phyloP scores from a whole-genome alignment of 1,139 yeast genomes.

The Yamadazyma sp. region DNA sequence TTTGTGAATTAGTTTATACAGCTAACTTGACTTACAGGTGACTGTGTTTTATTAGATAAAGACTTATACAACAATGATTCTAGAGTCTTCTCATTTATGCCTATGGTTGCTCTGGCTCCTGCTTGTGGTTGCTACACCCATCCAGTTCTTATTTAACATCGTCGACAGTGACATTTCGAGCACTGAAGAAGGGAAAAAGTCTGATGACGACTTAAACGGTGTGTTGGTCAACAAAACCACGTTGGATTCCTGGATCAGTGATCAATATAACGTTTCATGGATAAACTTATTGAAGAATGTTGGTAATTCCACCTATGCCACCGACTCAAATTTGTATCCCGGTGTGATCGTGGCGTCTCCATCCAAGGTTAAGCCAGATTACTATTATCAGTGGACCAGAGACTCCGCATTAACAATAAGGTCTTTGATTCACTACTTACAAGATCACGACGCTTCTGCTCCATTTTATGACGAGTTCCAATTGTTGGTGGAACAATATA shows the following conservation, averaged over 20 bases:
- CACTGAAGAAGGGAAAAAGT: not conserved
- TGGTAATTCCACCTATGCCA: conserved; percentile 32
- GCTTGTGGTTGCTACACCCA: conserved; percentile 2
- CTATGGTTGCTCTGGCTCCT: conserved; percentile 2
- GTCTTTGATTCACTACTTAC: conserved; percentile 55
- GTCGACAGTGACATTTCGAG: not conserved
- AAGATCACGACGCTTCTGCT: conserved; percentile 16
- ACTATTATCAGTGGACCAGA: conserved; percentile 87
- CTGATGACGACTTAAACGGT: not conserved
- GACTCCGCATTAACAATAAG: conserved; percentile 84
- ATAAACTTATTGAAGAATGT: conserved; percentile 59
- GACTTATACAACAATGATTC: not conserved
- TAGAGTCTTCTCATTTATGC: not conserved
- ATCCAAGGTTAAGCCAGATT: conserved; percentile 65
- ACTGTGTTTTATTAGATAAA: not conserved
- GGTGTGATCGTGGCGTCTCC: conserved; percentile 90
- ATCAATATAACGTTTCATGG: conserved; percentile 53
- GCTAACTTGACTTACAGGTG: not conserved
- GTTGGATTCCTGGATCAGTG: conserved; percentile 57
- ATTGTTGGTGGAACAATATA: conserved; percentile 54
- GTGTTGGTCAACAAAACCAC: conserved; percentile 19
- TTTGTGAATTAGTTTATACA: not conserved
- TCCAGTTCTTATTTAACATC: conserved; percentile 1
- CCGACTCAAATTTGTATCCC: conserved; percentile 33
- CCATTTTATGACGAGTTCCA: conserved; percentile 10